Conservation (phyloP, 768 basidiomycete species). For the Chalciporus sphaerocephalus region DNA sequence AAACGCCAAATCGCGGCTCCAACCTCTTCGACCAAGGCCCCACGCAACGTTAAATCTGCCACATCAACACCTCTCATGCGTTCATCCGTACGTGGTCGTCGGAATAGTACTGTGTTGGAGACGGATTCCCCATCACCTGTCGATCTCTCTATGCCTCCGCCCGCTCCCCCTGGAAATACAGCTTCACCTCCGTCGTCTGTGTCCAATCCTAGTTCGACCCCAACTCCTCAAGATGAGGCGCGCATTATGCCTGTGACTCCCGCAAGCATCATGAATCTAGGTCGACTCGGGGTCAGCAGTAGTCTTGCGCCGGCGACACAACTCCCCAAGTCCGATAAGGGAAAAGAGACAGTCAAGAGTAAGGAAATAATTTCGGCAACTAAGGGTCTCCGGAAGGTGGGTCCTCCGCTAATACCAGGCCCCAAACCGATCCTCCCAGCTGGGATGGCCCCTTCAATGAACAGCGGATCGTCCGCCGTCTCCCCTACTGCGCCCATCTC, state of each 20-base stretch:
- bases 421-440: conserved; percentile 71
- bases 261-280: conserved; percentile 88
- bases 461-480: conserved; percentile 20
- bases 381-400: conserved; percentile 29
- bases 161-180: conserved; percentile 47
- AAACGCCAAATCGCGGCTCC: conserved; percentile 49
- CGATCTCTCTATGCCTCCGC: conserved; percentile 85
- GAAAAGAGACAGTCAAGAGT: conserved; percentile 28
- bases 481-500: conserved; percentile 44
- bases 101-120: conserved; percentile 40
- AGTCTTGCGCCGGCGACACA: conserved; percentile 35
- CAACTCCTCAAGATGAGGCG: conserved; percentile 17
- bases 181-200: conserved; percentile 15
- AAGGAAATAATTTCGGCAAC: conserved; percentile 22
- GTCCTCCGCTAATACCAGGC: conserved; percentile 39
- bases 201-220: background rate
- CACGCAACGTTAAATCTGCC: conserved; percentile 43
- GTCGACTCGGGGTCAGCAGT: conserved; percentile 52
- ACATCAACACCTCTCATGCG: conserved; percentile 57
- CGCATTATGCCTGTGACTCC: conserved; percentile 80
- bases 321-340: conserved; percentile 18
- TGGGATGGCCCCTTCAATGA: conserved; percentile 30
- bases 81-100: conserved; percentile 37
- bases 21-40: conserved; percentile 19
- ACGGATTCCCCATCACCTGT: conserved; percentile 80